Base-by-base conservation (phyloP, 1,139 yeast species). In the Geotrichum phurueaensis region DNA sequence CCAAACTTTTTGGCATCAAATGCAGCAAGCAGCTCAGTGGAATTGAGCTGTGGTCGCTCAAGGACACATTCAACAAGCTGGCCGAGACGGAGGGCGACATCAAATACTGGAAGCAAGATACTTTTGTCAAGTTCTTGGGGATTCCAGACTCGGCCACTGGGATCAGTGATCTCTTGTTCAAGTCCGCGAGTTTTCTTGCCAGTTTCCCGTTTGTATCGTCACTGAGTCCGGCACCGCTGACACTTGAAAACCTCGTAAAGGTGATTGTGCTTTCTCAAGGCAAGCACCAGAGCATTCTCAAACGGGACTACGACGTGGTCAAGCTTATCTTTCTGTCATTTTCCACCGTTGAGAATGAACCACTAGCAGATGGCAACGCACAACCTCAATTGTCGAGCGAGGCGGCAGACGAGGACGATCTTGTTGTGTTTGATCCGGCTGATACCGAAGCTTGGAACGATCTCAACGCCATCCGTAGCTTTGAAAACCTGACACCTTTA, bases 241-340 rank as follows among this genome's bases (percentile, higher is more conserved):
- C 79, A 0, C 71, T 77, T 13, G 73, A 75, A n/a, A 79, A 78
- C 2, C 59, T 83, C 43, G 65, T 81, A 39, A 81, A 79, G 65
- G 75, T 76, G 0, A 67, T 81, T 33, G 70, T 82, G 9, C 64
- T 81, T 2, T 73, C 73, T 62, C 69, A 69, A 7, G 76, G 76
- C 2, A 71, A 77, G 54, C 75, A 73, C 55, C 62, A 64, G 13
- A 73, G 71, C 27, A 62, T 79, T 2, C 68, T 79, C 27, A 65
- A 71, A 6, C 70, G 70, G 27, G 67, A 73, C 27, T 74, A 73
- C 56, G 73, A 78, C 53, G 70, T 74, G 47, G 27, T 69, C 29
- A 72, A 74, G 66, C 66, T 81, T 43, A 55, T 81, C 6, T 81
- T 78, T 62, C 67, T 79, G 36, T 72, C 79, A 0, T 67, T 81